Conservation (phyloP, 2,329 filamentous ascomycete species). For the Fusarium sp. region DNA sequence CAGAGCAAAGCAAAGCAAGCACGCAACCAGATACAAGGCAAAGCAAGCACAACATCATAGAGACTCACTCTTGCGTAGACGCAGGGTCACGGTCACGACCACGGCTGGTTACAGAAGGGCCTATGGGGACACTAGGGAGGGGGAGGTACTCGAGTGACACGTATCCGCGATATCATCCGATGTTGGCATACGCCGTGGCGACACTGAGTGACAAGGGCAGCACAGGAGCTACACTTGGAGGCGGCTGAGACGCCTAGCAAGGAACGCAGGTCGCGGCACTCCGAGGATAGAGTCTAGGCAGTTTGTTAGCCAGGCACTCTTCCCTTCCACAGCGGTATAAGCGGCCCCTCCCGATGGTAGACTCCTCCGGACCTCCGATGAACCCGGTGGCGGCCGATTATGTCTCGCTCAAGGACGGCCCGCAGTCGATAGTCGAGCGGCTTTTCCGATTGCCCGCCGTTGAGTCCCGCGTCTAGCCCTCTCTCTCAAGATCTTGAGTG, state of each 20-base stretch:
- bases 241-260: background rate
- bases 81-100: conserved; percentile 9
- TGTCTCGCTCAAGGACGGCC: background rate
- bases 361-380: conserved; percentile 11
- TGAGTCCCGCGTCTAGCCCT: conserved; percentile 16
- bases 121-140: conserved; percentile 14
- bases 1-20: background rate
- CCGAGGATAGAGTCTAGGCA: background rate
- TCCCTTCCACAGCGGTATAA: background rate
- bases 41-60: background rate
- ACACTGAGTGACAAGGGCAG: conserved; percentile 30
- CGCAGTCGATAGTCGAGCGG: conserved; percentile 14
- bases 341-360: conserved; percentile 15
- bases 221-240: conserved; percentile 5
- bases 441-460: conserved; percentile 24
- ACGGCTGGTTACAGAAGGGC: conserved; percentile 22
- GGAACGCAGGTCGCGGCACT: background rate
- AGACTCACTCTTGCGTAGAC: conserved; percentile 1
- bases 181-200: conserved; percentile 42
- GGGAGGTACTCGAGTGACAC: conserved; percentile 32
- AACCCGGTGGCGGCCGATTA: conserved; percentile 17
- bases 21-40: conserved; percentile 7
- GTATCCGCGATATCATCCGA: conserved; percentile 46
- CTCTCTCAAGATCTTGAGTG: background rate
- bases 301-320: background rate